A percentile compares a stretch with the other conserved stretches of the same genome.
These are phyloP conservation scores for Ceratobasidium sp. DNA, from an alignment of 1,284 basidiomycete species.

Conservation along the genomic window DNA sequence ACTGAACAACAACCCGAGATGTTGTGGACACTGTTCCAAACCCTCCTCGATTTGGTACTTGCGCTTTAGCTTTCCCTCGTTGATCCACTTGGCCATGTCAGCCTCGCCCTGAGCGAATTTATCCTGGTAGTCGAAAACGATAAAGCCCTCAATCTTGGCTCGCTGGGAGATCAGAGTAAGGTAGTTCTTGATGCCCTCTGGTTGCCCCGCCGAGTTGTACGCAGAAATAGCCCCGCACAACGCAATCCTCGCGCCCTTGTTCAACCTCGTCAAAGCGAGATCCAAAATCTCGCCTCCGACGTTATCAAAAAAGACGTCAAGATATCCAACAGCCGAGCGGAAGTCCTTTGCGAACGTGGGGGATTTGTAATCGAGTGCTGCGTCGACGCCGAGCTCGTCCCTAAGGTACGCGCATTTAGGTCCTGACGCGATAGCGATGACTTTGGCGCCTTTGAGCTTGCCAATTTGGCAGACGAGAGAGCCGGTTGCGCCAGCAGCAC, in stretches of 20 bases:
- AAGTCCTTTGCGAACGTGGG: slow-evolving; percentile 74
- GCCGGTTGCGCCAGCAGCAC: slow-evolving; percentile 89
- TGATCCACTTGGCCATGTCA: slow-evolving; percentile 66
- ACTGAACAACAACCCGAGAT: slow-evolving; percentile 75
- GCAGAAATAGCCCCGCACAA: slow-evolving; percentile 60
- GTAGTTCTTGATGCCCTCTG: slow-evolving; percentile 43
- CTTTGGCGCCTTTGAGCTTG: slow-evolving; percentile 76
- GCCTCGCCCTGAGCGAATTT: slow-evolving; percentile 65
- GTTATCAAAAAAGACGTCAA: slow-evolving; percentile 89
- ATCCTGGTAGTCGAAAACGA: slow-evolving; percentile 69
- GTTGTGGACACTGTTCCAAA: slow-evolving; percentile 73
- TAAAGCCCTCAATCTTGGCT: slow-evolving; percentile 60
- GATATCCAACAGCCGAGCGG: slow-evolving; percentile 62
- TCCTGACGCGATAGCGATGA: slow-evolving; percentile 84
- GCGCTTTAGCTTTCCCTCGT: slow-evolving; percentile 79
- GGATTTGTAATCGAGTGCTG: slow-evolving; percentile 89
- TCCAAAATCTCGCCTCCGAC: slow-evolving; percentile 77
- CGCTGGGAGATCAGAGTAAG: slow-evolving; percentile 58
- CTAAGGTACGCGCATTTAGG: slow-evolving; percentile 85
- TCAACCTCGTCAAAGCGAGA: slow-evolving; percentile 56
- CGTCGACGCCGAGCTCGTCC: slow-evolving; percentile 82
- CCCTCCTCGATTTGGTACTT: slow-evolving; percentile 84
- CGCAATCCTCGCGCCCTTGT: slow-evolving; percentile 60
- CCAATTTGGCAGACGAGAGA: slow-evolving; percentile 80
- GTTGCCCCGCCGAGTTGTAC: slow-evolving; percentile 41